Conservation (phyloP, 495 filamentous ascomycete genomes). For the Penicillium turbatum region DNA sequence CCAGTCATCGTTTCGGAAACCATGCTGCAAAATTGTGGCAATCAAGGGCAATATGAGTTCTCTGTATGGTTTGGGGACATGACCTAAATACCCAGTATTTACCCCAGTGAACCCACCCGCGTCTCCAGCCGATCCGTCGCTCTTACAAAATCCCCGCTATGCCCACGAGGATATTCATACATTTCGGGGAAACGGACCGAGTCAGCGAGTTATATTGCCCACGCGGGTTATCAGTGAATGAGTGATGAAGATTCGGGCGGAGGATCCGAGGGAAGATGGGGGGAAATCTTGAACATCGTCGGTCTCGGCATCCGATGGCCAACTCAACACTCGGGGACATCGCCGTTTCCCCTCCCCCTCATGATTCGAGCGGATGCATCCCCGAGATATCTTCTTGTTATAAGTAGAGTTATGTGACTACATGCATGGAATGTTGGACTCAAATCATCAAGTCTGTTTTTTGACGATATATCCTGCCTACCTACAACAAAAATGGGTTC, state of each 20-base stretch:
- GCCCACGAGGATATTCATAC: background rate
- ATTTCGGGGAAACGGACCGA: background rate
- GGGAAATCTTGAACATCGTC: background rate
- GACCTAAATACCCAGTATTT: too few relatives aligned
- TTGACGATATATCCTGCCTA: background rate
- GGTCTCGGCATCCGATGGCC: conserved; percentile 2
- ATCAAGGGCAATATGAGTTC: background rate
- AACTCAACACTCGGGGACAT: background rate
- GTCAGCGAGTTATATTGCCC: background rate
- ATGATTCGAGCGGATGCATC: background rate
- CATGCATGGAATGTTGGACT: background rate
- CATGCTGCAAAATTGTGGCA: background rate
- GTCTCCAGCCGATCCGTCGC: too few relatives aligned
- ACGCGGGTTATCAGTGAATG: too few relatives aligned
- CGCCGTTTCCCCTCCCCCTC: conserved; percentile 11
- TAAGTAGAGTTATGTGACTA: background rate
- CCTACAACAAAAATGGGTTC: conserved; percentile 6
- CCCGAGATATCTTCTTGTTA: background rate
- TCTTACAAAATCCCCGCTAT: background rate
- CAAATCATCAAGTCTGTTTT: too few relatives aligned
- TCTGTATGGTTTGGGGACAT: too few relatives aligned
- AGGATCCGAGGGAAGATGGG: background rate
- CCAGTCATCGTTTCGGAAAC: background rate
- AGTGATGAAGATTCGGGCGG: background rate
- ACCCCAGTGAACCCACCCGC: too few relatives aligned